These are phyloP conservation scores for Limnanthes douglasii DNA, from an alignment of 345 rosid species.

Conservation along the genomic window DNA sequence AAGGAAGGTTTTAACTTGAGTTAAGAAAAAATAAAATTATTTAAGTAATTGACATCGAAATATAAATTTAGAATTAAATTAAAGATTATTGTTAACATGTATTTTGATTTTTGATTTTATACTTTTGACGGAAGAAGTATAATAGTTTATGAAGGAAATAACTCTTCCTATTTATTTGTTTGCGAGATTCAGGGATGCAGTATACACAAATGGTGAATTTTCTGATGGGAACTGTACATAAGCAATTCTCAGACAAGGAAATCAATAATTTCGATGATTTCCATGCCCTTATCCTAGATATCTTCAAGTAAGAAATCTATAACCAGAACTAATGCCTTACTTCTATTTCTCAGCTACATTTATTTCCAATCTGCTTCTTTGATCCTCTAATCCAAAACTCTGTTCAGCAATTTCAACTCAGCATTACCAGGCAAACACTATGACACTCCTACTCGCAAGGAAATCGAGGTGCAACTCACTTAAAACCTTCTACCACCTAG, in stretches of 20 bases:
- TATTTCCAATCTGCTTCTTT: slow-evolving; percentile 3
- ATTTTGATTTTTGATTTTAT: too few species aligned
- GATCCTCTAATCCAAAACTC: too few species aligned
- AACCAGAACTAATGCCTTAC: neutral
- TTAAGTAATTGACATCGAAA: too few species aligned
- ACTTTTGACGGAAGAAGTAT: too few species aligned
- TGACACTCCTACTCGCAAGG: slow-evolving; percentile 36
- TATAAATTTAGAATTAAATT: too few species aligned
- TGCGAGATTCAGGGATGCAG: slow-evolving; percentile 51
- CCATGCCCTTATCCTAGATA: slow-evolving; percentile 59
- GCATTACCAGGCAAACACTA: slow-evolving; percentile 85
- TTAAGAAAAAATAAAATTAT: too few species aligned
- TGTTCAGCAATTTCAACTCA: slow-evolving; percentile 55
- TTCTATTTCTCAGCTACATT: neutral
- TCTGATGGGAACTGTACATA: slow-evolving; percentile 48
- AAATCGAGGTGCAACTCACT: slow-evolving; percentile 52
- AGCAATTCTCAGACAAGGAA: slow-evolving; percentile 36
- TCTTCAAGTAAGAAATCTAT: slow-evolving; percentile 42
- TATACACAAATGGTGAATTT: slow-evolving; percentile 39
- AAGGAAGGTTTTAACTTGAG: too few species aligned
- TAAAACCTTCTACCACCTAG: too few species aligned
- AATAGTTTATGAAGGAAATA: too few species aligned
- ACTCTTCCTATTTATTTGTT: too few species aligned
- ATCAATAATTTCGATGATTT: slow-evolving; percentile 44
- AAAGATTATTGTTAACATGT: too few species aligned